A percentile compares a stretch with the other conserved stretches of the same genome.
Conservation (phyloP, 2,329 filamentous ascomycete genomes). For the Colletotrichum higginsianum region DNA sequence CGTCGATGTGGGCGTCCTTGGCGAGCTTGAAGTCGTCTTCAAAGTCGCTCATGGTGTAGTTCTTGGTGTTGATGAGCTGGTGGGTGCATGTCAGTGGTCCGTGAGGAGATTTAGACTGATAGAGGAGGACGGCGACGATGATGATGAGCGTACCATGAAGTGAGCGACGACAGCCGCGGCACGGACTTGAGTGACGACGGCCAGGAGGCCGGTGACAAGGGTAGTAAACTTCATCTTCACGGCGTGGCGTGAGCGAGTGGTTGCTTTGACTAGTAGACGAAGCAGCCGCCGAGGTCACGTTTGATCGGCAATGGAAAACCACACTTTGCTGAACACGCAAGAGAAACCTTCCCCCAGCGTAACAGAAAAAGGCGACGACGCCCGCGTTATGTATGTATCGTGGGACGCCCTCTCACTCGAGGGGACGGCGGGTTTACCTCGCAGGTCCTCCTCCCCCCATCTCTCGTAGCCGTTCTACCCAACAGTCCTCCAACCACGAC, state of each 20-base stretch:
- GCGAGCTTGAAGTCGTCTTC: slow-evolving; percentile 63
- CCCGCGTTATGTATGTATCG: slow-evolving; percentile 41
- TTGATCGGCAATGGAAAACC: slow-evolving; percentile 9
- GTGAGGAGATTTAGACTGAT: neutral
- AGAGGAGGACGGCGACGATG: neutral
- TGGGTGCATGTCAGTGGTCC: neutral
- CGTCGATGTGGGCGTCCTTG: slow-evolving; percentile 56
- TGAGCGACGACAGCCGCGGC: slow-evolving; percentile 39
- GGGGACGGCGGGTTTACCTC: neutral
- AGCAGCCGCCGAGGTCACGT: slow-evolving; percentile 14
- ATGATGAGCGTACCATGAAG: slow-evolving; percentile 35
- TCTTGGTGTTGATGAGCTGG: slow-evolving; percentile 39
- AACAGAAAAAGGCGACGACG: neutral
- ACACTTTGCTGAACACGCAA: slow-evolving; percentile 1
- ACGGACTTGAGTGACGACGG: slow-evolving; percentile 22
- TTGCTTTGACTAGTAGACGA: slow-evolving; percentile 3
- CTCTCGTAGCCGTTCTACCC: slow-evolving; percentile 8
- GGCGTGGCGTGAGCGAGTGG: slow-evolving; percentile 10
- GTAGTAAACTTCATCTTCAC: slow-evolving; percentile 32
- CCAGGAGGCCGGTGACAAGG: slow-evolving; percentile 28
- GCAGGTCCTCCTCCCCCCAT: neutral
- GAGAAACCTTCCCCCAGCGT: neutral
- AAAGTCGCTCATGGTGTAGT: slow-evolving; percentile 57
- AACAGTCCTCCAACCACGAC: too few species aligned
- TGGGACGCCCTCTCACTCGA: slow-evolving; percentile 22